Conservation (phyloP, 352 stramenopile species). For the Pythium pyrilobum region DNA sequence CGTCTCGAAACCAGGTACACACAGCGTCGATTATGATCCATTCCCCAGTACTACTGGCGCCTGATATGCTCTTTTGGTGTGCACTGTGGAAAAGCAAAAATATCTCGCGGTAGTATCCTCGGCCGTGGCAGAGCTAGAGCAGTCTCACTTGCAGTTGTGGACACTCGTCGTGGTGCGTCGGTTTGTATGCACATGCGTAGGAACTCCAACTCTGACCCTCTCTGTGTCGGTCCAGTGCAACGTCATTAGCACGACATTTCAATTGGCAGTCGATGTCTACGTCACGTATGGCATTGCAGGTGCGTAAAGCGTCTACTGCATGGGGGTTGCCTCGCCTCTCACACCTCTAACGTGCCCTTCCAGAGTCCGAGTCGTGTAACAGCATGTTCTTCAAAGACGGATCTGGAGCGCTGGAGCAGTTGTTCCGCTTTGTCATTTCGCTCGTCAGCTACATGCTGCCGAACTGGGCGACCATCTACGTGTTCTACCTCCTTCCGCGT, state of each 20-base stretch:
- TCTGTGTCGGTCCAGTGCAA: constrained; percentile 37
- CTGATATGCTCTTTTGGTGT: no score
- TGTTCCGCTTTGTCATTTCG: constrained; percentile 41
- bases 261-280: constrained; percentile 58
- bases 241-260: constrained; percentile 48
- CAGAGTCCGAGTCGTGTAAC: constrained; percentile 41
- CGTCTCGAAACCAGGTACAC: constrained; percentile 45
- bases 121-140: constrained; percentile 44
- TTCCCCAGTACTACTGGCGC: no score
- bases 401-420: constrained; percentile 47
- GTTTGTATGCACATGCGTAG: no score
- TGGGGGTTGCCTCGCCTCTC: neutral
- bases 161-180: constrained; percentile 50
- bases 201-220: neutral
- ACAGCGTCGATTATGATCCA: no score
- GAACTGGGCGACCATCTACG: constrained; percentile 63
- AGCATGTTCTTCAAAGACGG: constrained; percentile 73
- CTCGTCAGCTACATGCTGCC: constrained; percentile 49
- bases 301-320: constrained; percentile 10
- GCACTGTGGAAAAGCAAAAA: constrained; percentile 22
- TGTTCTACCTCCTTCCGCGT: constrained; percentile 63
- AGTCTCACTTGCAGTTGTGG: constrained; percentile 68
- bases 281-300: constrained; percentile 44
- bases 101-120: constrained; percentile 25
- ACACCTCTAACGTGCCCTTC: neutral